Evolutionary conservation across 2,329 filamentous ascomycete species (phyloP).

Genomic region (Hymenoscyphus fraxineus): DNA sequence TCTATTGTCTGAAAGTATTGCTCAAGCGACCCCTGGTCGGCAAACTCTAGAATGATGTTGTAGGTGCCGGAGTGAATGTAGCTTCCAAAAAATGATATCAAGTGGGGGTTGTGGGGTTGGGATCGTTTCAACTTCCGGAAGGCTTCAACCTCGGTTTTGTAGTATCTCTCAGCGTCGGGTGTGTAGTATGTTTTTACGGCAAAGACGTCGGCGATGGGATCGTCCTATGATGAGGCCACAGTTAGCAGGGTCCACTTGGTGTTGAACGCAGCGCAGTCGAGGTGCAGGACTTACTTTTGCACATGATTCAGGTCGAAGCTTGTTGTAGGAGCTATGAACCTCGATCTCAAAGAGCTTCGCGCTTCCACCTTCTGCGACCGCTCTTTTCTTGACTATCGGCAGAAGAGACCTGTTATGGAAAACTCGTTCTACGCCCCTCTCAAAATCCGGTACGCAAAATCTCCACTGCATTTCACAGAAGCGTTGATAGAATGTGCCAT

Average conservation of each 20-base stretch:
- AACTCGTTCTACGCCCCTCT: slow-evolving; percentile 5
- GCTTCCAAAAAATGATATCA: slow-evolving; percentile 25
- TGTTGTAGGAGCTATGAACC: slow-evolving; percentile 19
- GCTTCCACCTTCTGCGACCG: slow-evolving; percentile 15
- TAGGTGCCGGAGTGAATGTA: slow-evolving; percentile 23
- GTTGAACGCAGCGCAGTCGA: too few relatives aligned
- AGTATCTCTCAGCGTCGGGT: slow-evolving; percentile 19
- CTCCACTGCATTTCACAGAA: slow-evolving; percentile 24
- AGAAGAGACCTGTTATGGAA: slow-evolving; percentile 22
- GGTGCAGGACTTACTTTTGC: too few relatives aligned
- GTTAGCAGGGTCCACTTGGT: too few relatives aligned
- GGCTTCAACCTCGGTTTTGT: slow-evolving; percentile 22
- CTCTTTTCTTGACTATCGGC: slow-evolving; percentile 21
- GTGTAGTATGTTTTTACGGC: slow-evolving; percentile 26
- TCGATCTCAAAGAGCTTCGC: slow-evolving; percentile 7
- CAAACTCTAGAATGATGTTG: slow-evolving; percentile 35
- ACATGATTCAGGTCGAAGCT: not conserved
- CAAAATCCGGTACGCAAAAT: slow-evolving; percentile 22
- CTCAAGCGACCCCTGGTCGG: slow-evolving; percentile 32
- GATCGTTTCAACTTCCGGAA: slow-evolving; percentile 14
- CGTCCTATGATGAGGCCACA: too few relatives aligned
- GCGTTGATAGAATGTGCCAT: not conserved
- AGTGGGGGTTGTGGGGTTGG: slow-evolving; percentile 1
- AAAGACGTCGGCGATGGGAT: too few relatives aligned
- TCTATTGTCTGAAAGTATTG: slow-evolving; percentile 25